Evolutionary conservation across 108 stramenopile genomes (phyloP).

Genomic region (Cyclotella baltica): DNA sequence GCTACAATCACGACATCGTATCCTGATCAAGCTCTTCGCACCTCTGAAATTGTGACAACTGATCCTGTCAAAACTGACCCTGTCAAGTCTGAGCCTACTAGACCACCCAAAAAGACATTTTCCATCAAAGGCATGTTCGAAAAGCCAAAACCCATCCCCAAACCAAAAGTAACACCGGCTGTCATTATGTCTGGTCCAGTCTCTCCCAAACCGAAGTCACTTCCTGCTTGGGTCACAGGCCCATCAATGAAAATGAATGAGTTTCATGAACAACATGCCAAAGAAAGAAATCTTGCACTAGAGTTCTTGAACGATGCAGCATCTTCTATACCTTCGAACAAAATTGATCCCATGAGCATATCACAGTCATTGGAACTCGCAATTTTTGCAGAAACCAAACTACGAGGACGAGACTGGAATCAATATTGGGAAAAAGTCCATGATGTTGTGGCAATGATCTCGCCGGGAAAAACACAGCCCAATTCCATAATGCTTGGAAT

Average conservation of each 20-base stretch:
- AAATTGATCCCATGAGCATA: slow-evolving; percentile 48
- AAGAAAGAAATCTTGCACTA: slow-evolving; percentile 47
- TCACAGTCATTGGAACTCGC: slow-evolving; percentile 51
- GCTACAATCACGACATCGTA: no score
- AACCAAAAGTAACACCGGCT: slow-evolving; percentile 25
- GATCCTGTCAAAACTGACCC: slow-evolving; percentile 36
- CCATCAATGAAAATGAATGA: slow-evolving; percentile 49
- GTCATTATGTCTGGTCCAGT: slow-evolving; percentile 19
- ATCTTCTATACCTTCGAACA: slow-evolving; percentile 20
- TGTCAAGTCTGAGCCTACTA: slow-evolving; percentile 36
- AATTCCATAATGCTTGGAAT: slow-evolving; percentile 56
- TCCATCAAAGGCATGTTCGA: slow-evolving; percentile 61
- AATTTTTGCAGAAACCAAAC: slow-evolving; percentile 52
- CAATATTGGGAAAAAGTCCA: slow-evolving; percentile 66
- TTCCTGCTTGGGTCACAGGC: slow-evolving; percentile 53
- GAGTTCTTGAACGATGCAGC: slow-evolving; percentile 51
- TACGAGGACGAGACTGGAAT: slow-evolving; percentile 50
- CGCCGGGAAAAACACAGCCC: slow-evolving; percentile 46
- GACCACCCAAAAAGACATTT: slow-evolving; percentile 43
- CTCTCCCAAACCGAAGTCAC: slow-evolving; percentile 44
- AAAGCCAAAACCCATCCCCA: slow-evolving; percentile 48
- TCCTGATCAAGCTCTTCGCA: slow-evolving; percentile 8
- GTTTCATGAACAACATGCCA: slow-evolving; percentile 43
- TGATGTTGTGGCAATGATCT: slow-evolving; percentile 53
- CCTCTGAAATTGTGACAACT: slow-evolving; percentile 22